These are phyloP conservation scores for Metschnikowia lochheadii DNA, from an alignment of 805 yeast genomes.

Conservation along the genomic window DNA sequence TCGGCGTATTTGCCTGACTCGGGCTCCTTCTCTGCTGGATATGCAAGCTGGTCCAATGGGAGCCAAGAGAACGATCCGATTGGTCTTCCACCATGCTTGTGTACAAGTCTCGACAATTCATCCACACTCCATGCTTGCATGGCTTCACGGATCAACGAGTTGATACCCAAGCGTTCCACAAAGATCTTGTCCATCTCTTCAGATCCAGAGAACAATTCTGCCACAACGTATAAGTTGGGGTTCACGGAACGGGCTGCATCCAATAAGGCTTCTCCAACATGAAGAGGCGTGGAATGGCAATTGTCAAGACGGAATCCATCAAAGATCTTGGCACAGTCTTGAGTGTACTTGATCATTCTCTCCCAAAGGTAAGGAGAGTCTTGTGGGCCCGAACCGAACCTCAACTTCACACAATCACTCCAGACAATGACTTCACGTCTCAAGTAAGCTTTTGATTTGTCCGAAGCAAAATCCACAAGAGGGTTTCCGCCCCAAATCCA, in stretches of 20 bases:
- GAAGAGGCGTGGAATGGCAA: conserved; percentile 94
- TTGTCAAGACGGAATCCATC: conserved; percentile 92
- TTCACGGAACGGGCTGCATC: conserved; percentile 84
- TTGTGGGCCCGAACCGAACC: conserved; percentile 72
- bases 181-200: conserved; percentile 86
- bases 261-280: conserved; percentile 84
- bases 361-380: conserved; percentile 92
- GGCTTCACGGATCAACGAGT: conserved; percentile 89
- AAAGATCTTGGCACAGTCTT: conserved; percentile 66
- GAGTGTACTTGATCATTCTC: conserved; percentile 75
- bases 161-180: conserved; percentile 86
- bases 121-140: conserved; percentile 93
- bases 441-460: conserved; percentile 71
- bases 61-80: conserved; percentile 85
- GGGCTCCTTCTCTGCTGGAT: conserved; percentile 51
- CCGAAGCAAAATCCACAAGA: conserved; percentile 85
- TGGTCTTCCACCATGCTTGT: conserved; percentile 92
- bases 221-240: conserved; percentile 87
- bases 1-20: conserved; percentile 20
- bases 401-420: conserved; percentile 94
- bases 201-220: conserved; percentile 90
- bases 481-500: conserved; percentile 99
- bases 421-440: conserved; percentile 92
- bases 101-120: conserved; percentile 81
- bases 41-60: conserved; percentile 71